These are phyloP conservation scores for Nemophila menziesii DNA, from an alignment of 257 asterid genomes.

Conservation along the genomic window DNA sequence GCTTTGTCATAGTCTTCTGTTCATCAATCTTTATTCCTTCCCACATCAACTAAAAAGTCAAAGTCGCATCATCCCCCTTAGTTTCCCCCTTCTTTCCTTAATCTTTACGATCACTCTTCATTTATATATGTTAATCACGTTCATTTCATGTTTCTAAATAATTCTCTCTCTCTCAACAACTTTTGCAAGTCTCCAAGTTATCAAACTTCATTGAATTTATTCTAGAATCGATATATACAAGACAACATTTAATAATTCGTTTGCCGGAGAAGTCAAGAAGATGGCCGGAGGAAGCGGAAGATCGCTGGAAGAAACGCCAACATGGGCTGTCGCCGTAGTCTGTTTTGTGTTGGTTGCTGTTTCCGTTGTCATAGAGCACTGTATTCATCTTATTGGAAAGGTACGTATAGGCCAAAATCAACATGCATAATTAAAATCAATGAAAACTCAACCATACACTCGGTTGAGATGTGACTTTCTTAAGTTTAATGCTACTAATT, in stretches of 20 bases:
- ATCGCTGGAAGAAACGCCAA: slow-evolving; percentile 72
- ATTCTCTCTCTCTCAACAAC: neutral
- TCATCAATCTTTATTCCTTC: slow-evolving; percentile 4
- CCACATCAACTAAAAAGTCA: slow-evolving; percentile 14
- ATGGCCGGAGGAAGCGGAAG: slow-evolving; percentile 73
- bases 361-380: slow-evolving; percentile 57
- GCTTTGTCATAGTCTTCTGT: neutral
- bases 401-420: slow-evolving; percentile 15
- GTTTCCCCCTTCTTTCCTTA: neutral
- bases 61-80: slow-evolving; percentile 2
- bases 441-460: neutral
- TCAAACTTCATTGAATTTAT: neutral
- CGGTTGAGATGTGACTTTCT: neutral
- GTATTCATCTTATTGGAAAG: slow-evolving; percentile 66
- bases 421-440: no score
- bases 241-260: no score
- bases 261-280: neutral
- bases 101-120: neutral
- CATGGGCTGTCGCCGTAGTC: slow-evolving; percentile 88
- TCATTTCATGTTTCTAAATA: no score
- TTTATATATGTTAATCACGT: neutral
- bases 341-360: slow-evolving; percentile 57
- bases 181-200: neutral
- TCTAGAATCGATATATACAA: neutral
- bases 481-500: neutral